phyloP scores from a whole-genome alignment of 176 grass and related monocot species.

The Phyllostachys edulis region DNA sequence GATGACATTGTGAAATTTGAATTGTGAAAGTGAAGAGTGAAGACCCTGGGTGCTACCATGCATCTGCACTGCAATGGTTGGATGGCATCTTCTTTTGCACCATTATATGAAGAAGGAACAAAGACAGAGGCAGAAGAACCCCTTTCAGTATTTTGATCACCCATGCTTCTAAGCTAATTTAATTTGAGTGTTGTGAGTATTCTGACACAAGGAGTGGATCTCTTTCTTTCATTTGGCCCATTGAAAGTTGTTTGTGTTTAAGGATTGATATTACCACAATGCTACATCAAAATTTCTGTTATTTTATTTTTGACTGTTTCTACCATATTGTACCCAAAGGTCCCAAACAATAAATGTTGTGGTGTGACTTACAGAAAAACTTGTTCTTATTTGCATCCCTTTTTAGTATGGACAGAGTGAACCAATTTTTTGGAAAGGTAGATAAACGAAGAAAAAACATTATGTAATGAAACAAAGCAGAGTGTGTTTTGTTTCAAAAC shows the following conservation, averaged over 20 bases:
- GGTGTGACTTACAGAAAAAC: not conserved
- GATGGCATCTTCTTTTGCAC: not conserved
- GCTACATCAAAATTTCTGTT: not conserved
- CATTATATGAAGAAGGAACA: not conserved
- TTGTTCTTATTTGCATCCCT: not conserved
- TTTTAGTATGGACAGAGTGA: not conserved
- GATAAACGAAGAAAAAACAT: not conserved
- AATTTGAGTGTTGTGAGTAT: not conserved
- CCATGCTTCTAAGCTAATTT: not conserved
- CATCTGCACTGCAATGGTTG: slow-evolving; percentile 10
- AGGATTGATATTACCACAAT: not conserved
- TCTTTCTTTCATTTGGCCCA: not conserved
- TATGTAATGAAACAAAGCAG: not conserved
- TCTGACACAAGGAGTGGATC: not conserved
- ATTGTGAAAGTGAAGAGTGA: not conserved
- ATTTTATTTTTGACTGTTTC: not conserved
- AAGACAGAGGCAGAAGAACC: not conserved
- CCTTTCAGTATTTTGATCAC: not conserved
- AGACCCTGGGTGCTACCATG: not conserved
- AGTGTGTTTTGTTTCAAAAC: not conserved
- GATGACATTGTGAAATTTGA: not conserved
- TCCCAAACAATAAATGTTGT: not conserved
- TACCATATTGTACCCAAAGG: not conserved
- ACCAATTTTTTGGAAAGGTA: not conserved
- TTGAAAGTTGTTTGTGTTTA: slow-evolving; percentile 13